Evolutionary conservation across 2,329 filamentous ascomycete genomes (phyloP).

Genomic region (Aureobasidium sp.): DNA sequence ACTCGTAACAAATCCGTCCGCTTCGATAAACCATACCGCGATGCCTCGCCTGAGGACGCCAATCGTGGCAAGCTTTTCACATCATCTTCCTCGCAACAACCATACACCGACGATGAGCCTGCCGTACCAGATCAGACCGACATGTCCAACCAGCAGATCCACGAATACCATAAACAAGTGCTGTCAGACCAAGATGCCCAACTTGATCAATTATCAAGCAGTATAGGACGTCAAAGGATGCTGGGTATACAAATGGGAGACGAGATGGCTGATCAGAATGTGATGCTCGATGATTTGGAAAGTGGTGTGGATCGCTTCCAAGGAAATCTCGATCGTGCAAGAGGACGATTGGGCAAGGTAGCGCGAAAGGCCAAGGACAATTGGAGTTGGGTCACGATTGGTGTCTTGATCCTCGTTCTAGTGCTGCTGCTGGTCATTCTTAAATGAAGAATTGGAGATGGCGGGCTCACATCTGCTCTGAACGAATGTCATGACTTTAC

Average conservation of each 20-base stretch:
- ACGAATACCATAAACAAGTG: slow-evolving; percentile 72
- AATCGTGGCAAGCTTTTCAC: slow-evolving; percentile 51
- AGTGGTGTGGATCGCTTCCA: slow-evolving; percentile 73
- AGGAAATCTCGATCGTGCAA: slow-evolving; percentile 65
- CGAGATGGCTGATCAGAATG: slow-evolving; percentile 84
- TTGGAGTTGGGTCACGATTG: slow-evolving; percentile 79
- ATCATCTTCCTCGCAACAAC: slow-evolving; percentile 27
- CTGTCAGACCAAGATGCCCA: slow-evolving; percentile 88
- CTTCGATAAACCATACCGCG: slow-evolving; percentile 55
- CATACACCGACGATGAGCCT: slow-evolving; percentile 53
- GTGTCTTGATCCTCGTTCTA: slow-evolving; percentile 68
- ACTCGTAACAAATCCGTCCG: slow-evolving; percentile 61
- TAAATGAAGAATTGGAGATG: neutral
- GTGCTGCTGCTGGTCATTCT: slow-evolving; percentile 58
- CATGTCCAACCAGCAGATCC: slow-evolving; percentile 76
- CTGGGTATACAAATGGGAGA: slow-evolving; percentile 93
- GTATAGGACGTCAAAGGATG: slow-evolving; percentile 82
- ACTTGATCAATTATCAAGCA: slow-evolving; percentile 77
- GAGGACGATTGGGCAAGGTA: slow-evolving; percentile 62
- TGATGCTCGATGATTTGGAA: slow-evolving; percentile 85
- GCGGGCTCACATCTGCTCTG: neutral
- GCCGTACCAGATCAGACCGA: slow-evolving; percentile 42
- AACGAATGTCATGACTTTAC: neutral
- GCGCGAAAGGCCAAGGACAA: slow-evolving; percentile 71
- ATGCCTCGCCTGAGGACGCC: slow-evolving; percentile 31